Evolutionary conservation across 139 green algal genomes (phyloP), one percentile per base, ranked within the genome.

Genomic region (Pseudopediastrum boryanum): DNA sequence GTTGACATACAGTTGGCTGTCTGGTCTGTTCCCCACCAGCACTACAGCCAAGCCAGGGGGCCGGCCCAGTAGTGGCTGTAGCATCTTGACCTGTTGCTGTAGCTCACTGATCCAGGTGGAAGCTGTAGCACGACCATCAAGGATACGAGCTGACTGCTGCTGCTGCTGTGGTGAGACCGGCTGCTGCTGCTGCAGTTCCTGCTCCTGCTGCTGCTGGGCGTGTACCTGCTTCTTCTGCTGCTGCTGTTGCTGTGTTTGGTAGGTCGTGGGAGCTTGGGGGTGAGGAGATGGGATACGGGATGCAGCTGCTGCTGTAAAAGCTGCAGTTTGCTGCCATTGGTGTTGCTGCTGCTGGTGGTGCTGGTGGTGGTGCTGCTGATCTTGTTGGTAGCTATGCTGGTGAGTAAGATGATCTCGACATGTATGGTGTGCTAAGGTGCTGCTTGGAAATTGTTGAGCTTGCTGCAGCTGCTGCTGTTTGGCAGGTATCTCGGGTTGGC

Each of bases 1-100:
- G 4, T 89, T 73, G 5, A 99, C 96, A 79, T 99, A 99, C 31
- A 98, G 89, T 71, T 90, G 43, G 44, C 89, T 96, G 85, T 99
- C 96, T 29, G 93, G 94, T 6, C 96, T 87, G 12, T 84, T 79
- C 48, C 96, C 96, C 21, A 98, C 96, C 1, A 98, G 78, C 29
- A 99, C 87, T 2, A 99, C 96, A n/a, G 90, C 74, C 35, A 81
- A 63, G 13, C 61, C 62, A 33, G 74, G 74, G 12, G 62, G 44
- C n/a, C 74, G 36, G 7, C 62, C 62, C 27, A 82, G 44, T 4
- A 52, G 35, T 6, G 48, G 35, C n/a, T 29, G n/a, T 6, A 82
- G 35, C 13, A 12, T 7, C 2, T 27, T 35, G 2, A 76, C 75
- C 38, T 82, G 50, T 21, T 64, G 50, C 43, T 69, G 25, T 41